A percentile compares a stretch with the other conserved stretches of the same genome.
These are phyloP conservation scores for Irineochytrium annulatum DNA, from an alignment of 192 early-diverging fungal genomes.

Conservation along the genomic window DNA sequence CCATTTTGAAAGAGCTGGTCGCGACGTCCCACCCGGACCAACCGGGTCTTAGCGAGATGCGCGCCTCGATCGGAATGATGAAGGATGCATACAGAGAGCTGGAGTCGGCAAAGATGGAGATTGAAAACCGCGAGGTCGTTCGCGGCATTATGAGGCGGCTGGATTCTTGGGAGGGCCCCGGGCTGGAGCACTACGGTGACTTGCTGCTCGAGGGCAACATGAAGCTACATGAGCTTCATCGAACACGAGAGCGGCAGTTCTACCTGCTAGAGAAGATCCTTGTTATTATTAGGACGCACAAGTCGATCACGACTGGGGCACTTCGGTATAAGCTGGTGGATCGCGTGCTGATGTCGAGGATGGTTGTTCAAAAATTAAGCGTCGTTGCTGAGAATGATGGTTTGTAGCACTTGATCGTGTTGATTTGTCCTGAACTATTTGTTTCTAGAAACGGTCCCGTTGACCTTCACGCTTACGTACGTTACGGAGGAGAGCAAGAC, in stretches of 20 bases:
- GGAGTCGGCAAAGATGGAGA: conserved; percentile 10
- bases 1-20: conserved; percentile 14
- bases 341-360: conserved; percentile 7
- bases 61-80: conserved; percentile 11
- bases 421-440: background rate
- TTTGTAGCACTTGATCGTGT: background rate
- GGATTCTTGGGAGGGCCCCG: conserved; percentile 32
- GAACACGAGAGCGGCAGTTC: conserved; percentile 24
- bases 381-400: conserved; percentile 16
- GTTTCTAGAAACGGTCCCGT: conserved; percentile 5
- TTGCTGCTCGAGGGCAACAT: conserved; percentile 25
- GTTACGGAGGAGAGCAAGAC: conserved; percentile 16
- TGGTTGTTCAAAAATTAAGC: background rate
- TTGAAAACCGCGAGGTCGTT: conserved; percentile 26
- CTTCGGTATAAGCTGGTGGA: conserved; percentile 19
- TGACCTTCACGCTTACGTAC: conserved; percentile 27
- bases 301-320: conserved; percentile 7
- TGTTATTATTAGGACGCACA: conserved; percentile 22
- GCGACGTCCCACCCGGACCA: conserved; percentile 8
- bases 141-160: conserved; percentile 13
- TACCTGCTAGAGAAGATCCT: conserved; percentile 29
- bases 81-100: conserved; percentile 11
- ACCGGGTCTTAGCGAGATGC: conserved; percentile 8
- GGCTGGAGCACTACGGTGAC: conserved; percentile 27
- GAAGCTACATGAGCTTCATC: conserved; percentile 21